These are phyloP conservation scores for Ceratocystis variospora DNA, from an alignment of 2,329 filamentous ascomycete genomes.

Conservation along the genomic window DNA sequence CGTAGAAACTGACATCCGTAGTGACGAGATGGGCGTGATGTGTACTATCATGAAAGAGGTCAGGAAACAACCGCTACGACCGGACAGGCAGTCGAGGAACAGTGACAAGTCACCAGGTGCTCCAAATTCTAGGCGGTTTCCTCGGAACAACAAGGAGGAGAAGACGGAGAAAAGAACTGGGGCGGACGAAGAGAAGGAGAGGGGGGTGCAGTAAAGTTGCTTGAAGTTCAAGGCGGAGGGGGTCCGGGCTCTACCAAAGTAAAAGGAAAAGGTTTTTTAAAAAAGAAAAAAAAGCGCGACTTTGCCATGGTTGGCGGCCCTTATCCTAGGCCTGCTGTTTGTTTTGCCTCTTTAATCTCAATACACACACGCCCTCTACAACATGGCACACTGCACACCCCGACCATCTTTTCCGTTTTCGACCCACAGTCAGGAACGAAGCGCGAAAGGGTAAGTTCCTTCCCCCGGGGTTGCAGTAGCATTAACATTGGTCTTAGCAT, in stretches of 20 bases:
- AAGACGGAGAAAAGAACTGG: not conserved
- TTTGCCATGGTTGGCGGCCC: not conserved
- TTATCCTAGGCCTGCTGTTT: too few relatives aligned
- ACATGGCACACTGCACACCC: not conserved
- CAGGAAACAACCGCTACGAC: too few relatives aligned
- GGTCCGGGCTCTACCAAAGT: not conserved
- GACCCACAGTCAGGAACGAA: conserved; percentile 3
- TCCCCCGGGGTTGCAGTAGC: not conserved
- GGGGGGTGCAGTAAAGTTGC: not conserved
- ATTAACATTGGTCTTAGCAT: not conserved
- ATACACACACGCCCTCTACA: not conserved
- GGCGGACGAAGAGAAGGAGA: not conserved
- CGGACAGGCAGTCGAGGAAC: not conserved
- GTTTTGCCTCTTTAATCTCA: not conserved
- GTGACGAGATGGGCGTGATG: too few relatives aligned
- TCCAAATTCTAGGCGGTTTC: not conserved
- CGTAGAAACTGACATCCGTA: too few relatives aligned
- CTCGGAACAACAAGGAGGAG: conserved; percentile 2
- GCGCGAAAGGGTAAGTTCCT: not conserved
- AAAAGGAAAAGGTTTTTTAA: not conserved
- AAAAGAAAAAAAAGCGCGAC: not conserved
- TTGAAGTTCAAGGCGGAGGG: not conserved
- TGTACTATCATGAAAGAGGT: too few relatives aligned
- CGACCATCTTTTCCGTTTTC: not conserved
- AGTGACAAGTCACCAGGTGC: not conserved